A percentile compares a stretch with the other conserved stretches of the same genome.
phyloP scores from a whole-genome alignment of 176 grass and related monocot species.

The Eragrostis nindensis region DNA sequence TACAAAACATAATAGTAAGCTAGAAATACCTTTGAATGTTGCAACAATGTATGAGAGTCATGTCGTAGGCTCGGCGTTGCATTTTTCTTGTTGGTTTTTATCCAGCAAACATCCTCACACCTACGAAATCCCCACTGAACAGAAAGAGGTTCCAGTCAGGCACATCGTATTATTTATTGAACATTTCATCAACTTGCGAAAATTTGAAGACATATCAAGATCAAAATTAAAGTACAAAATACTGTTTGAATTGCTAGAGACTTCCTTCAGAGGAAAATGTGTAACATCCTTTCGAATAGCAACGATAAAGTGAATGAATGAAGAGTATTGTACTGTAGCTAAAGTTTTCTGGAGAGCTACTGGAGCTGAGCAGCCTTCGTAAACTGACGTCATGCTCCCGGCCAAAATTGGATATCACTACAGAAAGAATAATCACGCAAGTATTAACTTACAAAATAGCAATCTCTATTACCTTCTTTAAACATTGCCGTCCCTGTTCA shows the following conservation, averaged over 20 bases:
- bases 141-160: conserved; percentile 19
- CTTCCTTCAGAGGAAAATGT: not conserved
- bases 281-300: not conserved
- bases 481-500: conserved; percentile 89
- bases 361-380: conserved; percentile 37
- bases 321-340: conserved; percentile 34
- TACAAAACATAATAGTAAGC: conserved; percentile 19
- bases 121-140: conserved; percentile 97
- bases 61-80: conserved; percentile 80
- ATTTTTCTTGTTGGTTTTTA: conserved; percentile 99
- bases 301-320: conserved; percentile 42
- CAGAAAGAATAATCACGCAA: conserved; percentile 34
- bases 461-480: conserved; percentile 74
- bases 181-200: conserved; percentile 29
- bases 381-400: not conserved
- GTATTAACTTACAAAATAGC: not conserved
- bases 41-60: conserved; percentile 83
- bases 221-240: conserved; percentile 27
- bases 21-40: conserved; percentile 81
- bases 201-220: conserved; percentile 35
- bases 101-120: conserved; percentile 97
- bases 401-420: not conserved
- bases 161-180: conserved; percentile 23
- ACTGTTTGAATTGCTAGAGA: conserved; percentile 22
- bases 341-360: conserved; percentile 38